These are phyloP conservation scores for Marasmius fiardii DNA, from an alignment of 1,284 basidiomycete species.

Conservation along the genomic window DNA sequence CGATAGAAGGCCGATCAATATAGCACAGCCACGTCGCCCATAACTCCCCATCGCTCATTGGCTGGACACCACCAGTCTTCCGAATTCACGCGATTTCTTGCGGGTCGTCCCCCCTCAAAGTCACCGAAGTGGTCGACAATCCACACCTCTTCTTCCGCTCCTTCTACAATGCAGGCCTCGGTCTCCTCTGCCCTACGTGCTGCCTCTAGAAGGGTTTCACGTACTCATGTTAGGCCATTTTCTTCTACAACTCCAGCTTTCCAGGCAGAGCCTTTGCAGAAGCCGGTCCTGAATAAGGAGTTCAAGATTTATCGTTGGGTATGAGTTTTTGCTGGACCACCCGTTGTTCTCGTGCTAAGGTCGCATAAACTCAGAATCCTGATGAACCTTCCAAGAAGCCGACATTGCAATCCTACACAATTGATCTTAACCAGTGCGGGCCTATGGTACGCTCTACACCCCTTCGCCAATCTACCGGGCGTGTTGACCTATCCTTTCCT, in stretches of 20 bases:
- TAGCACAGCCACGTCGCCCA: neutral
- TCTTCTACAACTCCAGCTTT: constrained; percentile 37
- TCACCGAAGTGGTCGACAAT: neutral
- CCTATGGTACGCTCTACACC: constrained; percentile 74
- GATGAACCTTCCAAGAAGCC: constrained; percentile 94
- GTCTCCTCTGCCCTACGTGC: neutral
- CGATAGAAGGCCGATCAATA: neutral
- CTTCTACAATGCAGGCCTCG: neutral
- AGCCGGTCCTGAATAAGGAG: constrained; percentile 66
- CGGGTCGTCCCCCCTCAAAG: neutral
- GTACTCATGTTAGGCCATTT: constrained; percentile 7
- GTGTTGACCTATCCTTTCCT: neutral
- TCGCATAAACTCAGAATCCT: constrained; percentile 66
- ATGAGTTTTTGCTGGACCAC: constrained; percentile 23
- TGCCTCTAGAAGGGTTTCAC: constrained; percentile 3
- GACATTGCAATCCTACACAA: constrained; percentile 84
- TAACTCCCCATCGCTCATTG: neutral
- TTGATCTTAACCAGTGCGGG: constrained; percentile 93
- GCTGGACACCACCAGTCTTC: neutral
- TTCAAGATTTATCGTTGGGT: constrained; percentile 99
- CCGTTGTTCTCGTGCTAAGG: neutral
- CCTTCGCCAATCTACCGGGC: neutral
- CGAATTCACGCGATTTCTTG: neutral
- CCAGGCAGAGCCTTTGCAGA: constrained; percentile 47
- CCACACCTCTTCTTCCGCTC: neutral